These are phyloP conservation scores for Coccomyxa sp. DNA, from an alignment of 139 green algal genomes.

Conservation along the genomic window DNA sequence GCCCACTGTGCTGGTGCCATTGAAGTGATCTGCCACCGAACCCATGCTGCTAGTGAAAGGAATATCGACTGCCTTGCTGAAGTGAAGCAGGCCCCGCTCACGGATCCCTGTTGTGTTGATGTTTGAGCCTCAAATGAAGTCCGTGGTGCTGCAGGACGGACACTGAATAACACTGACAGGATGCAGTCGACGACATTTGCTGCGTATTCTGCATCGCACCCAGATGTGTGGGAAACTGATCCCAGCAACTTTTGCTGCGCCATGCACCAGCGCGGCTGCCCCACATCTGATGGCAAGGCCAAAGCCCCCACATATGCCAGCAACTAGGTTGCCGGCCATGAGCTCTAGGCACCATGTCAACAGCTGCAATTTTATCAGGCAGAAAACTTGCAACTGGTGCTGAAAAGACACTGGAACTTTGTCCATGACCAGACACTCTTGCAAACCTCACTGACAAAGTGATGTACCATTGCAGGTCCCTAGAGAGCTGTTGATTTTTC, in stretches of 20 bases:
- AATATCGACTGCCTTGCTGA: neutral
- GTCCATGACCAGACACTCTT: too few species aligned
- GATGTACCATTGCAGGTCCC: too few species aligned
- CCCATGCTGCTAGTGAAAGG: neutral
- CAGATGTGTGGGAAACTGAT: neutral
- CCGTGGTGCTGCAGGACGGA: neutral
- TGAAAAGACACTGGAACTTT: too few species aligned
- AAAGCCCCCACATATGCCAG: too few species aligned
- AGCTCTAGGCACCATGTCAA: too few species aligned
- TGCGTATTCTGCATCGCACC: neutral
- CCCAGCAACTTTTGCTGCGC: neutral
- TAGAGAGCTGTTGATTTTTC: too few species aligned
- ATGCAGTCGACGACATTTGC: neutral
- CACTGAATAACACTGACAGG: neutral
- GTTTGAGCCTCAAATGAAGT: neutral
- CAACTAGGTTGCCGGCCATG: too few species aligned
- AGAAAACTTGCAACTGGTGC: too few species aligned
- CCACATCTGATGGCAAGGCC: too few species aligned
- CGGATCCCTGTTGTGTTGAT: neutral
- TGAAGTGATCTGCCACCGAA: neutral
- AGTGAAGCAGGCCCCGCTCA: neutral
- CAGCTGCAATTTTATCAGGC: too few species aligned
- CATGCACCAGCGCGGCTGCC: neutral
- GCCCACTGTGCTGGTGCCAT: neutral
- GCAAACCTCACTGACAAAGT: too few species aligned